Evolutionary conservation across 2,329 filamentous ascomycete species (phyloP).

Genomic region (Ceratocystis harringtonii): DNA sequence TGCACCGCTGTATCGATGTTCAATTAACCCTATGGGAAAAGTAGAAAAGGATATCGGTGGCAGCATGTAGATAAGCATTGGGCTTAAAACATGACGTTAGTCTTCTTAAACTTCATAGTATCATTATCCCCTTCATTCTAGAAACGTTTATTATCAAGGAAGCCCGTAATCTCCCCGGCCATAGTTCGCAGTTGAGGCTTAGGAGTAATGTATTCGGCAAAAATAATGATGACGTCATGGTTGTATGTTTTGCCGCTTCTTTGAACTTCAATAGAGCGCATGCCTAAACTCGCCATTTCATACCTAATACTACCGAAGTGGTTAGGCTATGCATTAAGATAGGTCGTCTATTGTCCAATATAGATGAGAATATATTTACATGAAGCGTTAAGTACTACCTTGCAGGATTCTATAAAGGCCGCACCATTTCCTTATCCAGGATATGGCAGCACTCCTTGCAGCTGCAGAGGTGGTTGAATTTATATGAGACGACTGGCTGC

Average conservation of each 20-base stretch:
- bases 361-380: slow-evolving; percentile 13
- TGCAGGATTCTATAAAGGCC: slow-evolving; percentile 18
- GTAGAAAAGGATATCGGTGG: too few relatives aligned
- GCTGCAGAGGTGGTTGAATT: not conserved
- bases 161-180: slow-evolving; percentile 2
- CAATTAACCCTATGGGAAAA: too few relatives aligned
- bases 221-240: slow-evolving; percentile 14
- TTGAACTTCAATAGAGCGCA: slow-evolving; percentile 17
- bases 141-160: slow-evolving; percentile 11
- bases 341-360: slow-evolving; percentile 17
- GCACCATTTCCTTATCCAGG: slow-evolving; percentile 13
- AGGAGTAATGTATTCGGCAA: slow-evolving; percentile 15
- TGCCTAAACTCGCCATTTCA: slow-evolving; percentile 11
- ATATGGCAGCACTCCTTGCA: slow-evolving; percentile 6
- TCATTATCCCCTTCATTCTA: slow-evolving; percentile 4
- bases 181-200: slow-evolving; percentile 15
- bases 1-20: too few relatives aligned
- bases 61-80: too few relatives aligned
- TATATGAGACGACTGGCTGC: slow-evolving; percentile 8
- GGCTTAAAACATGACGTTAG: slow-evolving; percentile 18
- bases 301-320: slow-evolving; percentile 13
- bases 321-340: slow-evolving; percentile 6
- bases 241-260: slow-evolving; percentile 13
- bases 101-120: slow-evolving; percentile 16
- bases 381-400: slow-evolving; percentile 17